Conservation (phyloP, 169 alveolate species). For the Cryptosporidium meleagridis region DNA sequence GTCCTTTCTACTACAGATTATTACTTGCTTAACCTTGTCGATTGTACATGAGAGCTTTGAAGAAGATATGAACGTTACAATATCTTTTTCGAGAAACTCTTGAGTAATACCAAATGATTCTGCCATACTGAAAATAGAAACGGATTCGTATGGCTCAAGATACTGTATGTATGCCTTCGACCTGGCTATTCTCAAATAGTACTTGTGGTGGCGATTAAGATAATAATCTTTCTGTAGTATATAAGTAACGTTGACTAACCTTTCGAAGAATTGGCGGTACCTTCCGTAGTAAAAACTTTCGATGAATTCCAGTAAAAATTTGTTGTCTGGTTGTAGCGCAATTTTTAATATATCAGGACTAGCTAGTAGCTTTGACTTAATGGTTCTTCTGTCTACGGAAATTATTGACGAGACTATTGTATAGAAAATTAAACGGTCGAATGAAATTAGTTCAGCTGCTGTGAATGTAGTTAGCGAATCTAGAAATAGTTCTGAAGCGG, state of each 20-base stretch:
- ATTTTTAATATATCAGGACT: slow-evolving; percentile 52
- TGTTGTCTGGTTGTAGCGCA: slow-evolving; percentile 45
- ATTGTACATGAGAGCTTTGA: slow-evolving; percentile 88
- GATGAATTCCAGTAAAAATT: slow-evolving; percentile 31
- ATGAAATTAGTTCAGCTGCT: slow-evolving; percentile 92
- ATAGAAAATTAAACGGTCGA: slow-evolving; percentile 90
- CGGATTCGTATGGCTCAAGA: slow-evolving; percentile 87
- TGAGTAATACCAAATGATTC: slow-evolving; percentile 86
- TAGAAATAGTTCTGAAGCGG: slow-evolving; percentile 87
- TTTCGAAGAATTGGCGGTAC: slow-evolving; percentile 7
- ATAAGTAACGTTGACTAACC: background rate
- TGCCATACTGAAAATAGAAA: slow-evolving; percentile 87
- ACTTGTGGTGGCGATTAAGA: slow-evolving; percentile 32
- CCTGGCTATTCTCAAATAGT: slow-evolving; percentile 31
- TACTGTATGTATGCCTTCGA: slow-evolving; percentile 84
- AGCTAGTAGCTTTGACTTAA: slow-evolving; percentile 31
- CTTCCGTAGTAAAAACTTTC: slow-evolving; percentile 53
- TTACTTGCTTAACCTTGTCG: slow-evolving; percentile 87
- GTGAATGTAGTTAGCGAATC: slow-evolving; percentile 94
- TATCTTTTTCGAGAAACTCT: slow-evolving; percentile 87
- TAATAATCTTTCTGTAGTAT: slow-evolving; percentile 20
- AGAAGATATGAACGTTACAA: slow-evolving; percentile 85
- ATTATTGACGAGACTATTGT: slow-evolving; percentile 90
- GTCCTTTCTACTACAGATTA: slow-evolving; percentile 83
- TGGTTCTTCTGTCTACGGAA: slow-evolving; percentile 47